A percentile compares a stretch with the other conserved stretches of the same genome.
phyloP scores from a whole-genome alignment of 1,139 yeast genomes.

The Torulaspora pretoriensis region DNA sequence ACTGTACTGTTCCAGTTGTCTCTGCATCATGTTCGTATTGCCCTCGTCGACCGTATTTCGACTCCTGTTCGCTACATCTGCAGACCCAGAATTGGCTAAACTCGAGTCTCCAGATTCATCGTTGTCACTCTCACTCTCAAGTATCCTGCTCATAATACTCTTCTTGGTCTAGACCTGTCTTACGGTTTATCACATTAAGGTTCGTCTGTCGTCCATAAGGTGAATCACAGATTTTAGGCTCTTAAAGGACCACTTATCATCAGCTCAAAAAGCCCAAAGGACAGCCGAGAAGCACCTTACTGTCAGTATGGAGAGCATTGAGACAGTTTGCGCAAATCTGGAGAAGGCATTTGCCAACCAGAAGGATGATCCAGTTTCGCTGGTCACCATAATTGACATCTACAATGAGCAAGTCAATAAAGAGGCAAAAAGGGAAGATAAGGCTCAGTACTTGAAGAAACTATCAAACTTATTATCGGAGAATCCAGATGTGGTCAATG shows the following conservation, averaged over 20 bases:
- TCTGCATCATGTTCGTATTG: slow-evolving; percentile 16
- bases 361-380: slow-evolving; percentile 21
- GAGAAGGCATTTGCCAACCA: slow-evolving; percentile 18
- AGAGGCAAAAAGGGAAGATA: slow-evolving; percentile 42
- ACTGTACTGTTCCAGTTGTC: slow-evolving; percentile 27
- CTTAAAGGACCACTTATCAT: not conserved
- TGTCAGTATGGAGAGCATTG: slow-evolving; percentile 16
- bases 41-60: slow-evolving; percentile 1
- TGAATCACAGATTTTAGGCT: not conserved
- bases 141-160: slow-evolving; percentile 22
- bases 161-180: not conserved
- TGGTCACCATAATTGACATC: slow-evolving; percentile 27
- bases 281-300: not conserved
- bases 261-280: not conserved
- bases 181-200: not conserved
- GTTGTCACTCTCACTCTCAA: slow-evolving; percentile 31
- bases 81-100: slow-evolving; percentile 7
- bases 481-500: slow-evolving; percentile 30
- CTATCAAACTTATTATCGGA: slow-evolving; percentile 35
- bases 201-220: not conserved
- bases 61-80: slow-evolving; percentile 1
- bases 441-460: slow-evolving; percentile 41
- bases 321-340: slow-evolving; percentile 14
- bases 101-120: slow-evolving; percentile 21
- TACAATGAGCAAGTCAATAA: slow-evolving; percentile 21